Evolutionary conservation across 2,329 filamentous ascomycete genomes (phyloP), one percentile per base, ranked within the genome.

Genomic region (Cladophialophora yegresii): DNA sequence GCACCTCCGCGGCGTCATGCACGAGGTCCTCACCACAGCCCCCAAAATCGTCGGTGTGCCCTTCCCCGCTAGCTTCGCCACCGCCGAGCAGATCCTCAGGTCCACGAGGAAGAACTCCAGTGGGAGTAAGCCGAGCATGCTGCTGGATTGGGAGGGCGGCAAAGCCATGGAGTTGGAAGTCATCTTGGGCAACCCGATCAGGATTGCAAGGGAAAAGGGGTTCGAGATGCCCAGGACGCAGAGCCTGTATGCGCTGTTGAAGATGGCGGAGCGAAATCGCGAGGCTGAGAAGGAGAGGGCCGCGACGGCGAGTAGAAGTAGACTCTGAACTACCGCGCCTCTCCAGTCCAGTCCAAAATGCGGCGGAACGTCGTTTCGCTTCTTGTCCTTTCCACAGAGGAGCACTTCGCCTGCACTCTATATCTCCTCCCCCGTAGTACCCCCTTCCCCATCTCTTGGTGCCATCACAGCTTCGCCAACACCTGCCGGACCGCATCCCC

Each of bases 141-240:
- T 89, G 70, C 75, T 88, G 13, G 89, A 91, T 72, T 90, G 87
- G 87, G 86, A 89, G 74, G 81, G 80, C 1, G 85, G 86, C 0
- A 81, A 85, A 72, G 83, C 82, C 47, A 82, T 91, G 81, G 89
- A 91, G 78, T 74, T 91, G 57, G 89, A 91, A 76, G 88, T 89
- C 40, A 89, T 91, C 47, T 73, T 91, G 26, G 88, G 89, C 1
- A 90, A 91, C 72, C 87, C 88, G 0, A 84, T 90, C 32, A 78
- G 86, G 68, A 85, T 89, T 54, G 88, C 88, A 9, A 78, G 85
- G 69, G 82, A 81, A 59, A 81, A 82, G 57, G 88, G 87, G 0
- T 82, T 87, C 4, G 84, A 88, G 71, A 84, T 90, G 83, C 87
- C 87, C 10, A 78, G 86, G 73, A 72, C 90, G 77, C 86, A 90